A percentile compares a stretch with the other conserved stretches of the same genome.
phyloP scores from a whole-genome alignment of 306 rosid genomes.

The Carpinus fangiana region DNA sequence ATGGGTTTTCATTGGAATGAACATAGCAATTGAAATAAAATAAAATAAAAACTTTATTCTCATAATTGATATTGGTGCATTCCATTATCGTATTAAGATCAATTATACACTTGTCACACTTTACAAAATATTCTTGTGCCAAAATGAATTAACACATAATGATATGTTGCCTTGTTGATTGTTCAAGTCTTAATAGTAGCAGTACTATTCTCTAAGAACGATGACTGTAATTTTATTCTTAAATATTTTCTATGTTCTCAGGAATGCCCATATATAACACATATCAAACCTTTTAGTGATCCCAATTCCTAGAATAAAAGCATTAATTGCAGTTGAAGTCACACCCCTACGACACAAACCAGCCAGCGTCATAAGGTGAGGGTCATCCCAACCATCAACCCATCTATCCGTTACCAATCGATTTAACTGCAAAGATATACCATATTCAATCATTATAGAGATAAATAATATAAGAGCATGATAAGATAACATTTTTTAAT shows the following conservation, averaged over 20 bases:
- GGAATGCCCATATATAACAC: not conserved
- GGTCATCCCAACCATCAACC: slow-evolving; percentile 99
- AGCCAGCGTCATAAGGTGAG: slow-evolving; percentile 91
- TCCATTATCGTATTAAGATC: not conserved
- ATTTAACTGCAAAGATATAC: slow-evolving; percentile 63
- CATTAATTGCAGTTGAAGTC: slow-evolving; percentile 78
- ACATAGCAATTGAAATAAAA: not conserved
- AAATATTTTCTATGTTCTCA: not conserved
- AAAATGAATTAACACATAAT: slow-evolving; percentile 1
- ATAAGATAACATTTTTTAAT: not conserved
- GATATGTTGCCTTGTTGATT: not conserved
- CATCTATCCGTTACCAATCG: slow-evolving; percentile 80
- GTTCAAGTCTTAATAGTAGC: not conserved
- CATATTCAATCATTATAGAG: slow-evolving; percentile 19
- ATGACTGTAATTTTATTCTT: not conserved
- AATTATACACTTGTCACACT: not conserved
- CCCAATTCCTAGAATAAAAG: slow-evolving; percentile 95
- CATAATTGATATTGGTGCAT: not conserved
- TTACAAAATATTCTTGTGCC: too few relatives aligned
- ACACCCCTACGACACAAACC: slow-evolving; percentile 94
- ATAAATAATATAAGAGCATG: slow-evolving; percentile 6
- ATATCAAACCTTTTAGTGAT: slow-evolving; percentile 84
- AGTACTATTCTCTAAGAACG: not conserved
- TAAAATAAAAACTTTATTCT: not conserved
- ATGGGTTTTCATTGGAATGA: not conserved